Evolutionary conservation across 2,329 filamentous ascomycete genomes (phyloP), one percentile per base, ranked within the genome.

Genomic region (Pyrenochaeta sp.): DNA sequence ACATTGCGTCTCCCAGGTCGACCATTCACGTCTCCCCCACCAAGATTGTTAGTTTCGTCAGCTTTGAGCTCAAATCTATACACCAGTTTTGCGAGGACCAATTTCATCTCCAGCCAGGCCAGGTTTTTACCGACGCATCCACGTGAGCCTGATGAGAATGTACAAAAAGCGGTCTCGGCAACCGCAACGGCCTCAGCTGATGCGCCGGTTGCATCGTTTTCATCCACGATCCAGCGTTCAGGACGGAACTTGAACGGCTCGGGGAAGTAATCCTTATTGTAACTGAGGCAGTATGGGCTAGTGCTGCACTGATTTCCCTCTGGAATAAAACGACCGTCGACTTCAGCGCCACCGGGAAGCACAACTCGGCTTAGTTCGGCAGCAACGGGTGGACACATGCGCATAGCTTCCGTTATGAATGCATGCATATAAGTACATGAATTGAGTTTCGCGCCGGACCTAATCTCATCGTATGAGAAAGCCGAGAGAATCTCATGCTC

Each of bases 101-200:
- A 37, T 19, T 56, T 58, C 51, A 69, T 55, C 9, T 60, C 62
- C 18, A 65, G 51, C 48, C 51, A 65, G 6, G 58, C 58, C 31
- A 67, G 42, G 10, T 64, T 66, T 56, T 68, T 67, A 8, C 66
- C 66, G 13, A 61, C 58, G 19, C 66, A 69, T 10, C 61, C 63
- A 24, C 56, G 44, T 2, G 61, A 50, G 7, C 66, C 65, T 19
- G 44, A 44, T 6, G 54, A 53, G 35, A 68, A 69, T 9, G 64
- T 55, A 35, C 44, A 56, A 34, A 55, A 61, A 3, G 48, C 53
- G 1, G 37, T 40, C 14, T 57, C 49, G 0, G 57, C 57, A 5
- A 35, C 17, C 8, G 51, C 39, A 1, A 65, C 53, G 8, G 37
- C 48, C 35, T 51, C 49, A 14, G 37, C 31, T 14, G 58, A 43